phyloP scores from a whole-genome alignment of 2,329 filamentous ascomycete species.

The Diplodia seriata region DNA sequence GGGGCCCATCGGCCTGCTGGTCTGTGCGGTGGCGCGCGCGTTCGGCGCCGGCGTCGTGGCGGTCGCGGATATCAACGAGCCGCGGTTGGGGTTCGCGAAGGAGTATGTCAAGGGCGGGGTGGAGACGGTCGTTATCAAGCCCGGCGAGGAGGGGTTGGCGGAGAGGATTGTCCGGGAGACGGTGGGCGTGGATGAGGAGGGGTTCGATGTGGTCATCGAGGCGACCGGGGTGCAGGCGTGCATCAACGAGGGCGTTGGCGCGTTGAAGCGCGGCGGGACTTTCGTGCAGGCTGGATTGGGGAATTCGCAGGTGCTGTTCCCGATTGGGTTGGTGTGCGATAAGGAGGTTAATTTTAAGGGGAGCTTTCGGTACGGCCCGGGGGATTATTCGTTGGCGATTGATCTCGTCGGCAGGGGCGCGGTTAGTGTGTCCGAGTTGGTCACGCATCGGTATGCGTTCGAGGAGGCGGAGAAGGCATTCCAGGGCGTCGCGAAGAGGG shows the following conservation, averaged over 20 bases:
- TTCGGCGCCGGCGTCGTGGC: slow-evolving; percentile 69
- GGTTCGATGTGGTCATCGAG: slow-evolving; percentile 37
- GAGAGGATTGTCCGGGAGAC: slow-evolving; percentile 16
- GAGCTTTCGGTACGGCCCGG: slow-evolving; percentile 42
- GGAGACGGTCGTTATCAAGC: slow-evolving; percentile 55
- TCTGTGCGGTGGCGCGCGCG: slow-evolving; percentile 65
- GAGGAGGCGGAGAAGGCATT: slow-evolving; percentile 37
- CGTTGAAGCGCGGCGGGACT: slow-evolving; percentile 35
- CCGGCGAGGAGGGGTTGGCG: slow-evolving; percentile 30
- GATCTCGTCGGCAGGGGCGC: slow-evolving; percentile 34
- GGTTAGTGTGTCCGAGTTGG: slow-evolving; percentile 35
- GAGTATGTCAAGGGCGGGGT: slow-evolving; percentile 58
- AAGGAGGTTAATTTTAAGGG: slow-evolving; percentile 40
- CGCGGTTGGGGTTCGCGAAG: slow-evolving; percentile 64
- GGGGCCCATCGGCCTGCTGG: slow-evolving; percentile 64
- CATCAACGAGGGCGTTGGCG: slow-evolving; percentile 35
- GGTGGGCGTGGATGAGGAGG: slow-evolving; percentile 6
- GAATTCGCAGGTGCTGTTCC: slow-evolving; percentile 36
- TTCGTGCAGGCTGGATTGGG: slow-evolving; percentile 40
- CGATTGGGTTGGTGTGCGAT: slow-evolving; percentile 39
- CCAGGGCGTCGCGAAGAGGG: slow-evolving; percentile 33
- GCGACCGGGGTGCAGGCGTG: slow-evolving; percentile 38
- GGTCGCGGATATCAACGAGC: slow-evolving; percentile 67
- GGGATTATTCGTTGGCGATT: slow-evolving; percentile 39
- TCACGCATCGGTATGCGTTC: slow-evolving; percentile 37